Evolutionary conservation across 2,329 filamentous ascomycete species (phyloP), one percentile per base, ranked within the genome.

Genomic region (Aspergillus novoparasiticus): DNA sequence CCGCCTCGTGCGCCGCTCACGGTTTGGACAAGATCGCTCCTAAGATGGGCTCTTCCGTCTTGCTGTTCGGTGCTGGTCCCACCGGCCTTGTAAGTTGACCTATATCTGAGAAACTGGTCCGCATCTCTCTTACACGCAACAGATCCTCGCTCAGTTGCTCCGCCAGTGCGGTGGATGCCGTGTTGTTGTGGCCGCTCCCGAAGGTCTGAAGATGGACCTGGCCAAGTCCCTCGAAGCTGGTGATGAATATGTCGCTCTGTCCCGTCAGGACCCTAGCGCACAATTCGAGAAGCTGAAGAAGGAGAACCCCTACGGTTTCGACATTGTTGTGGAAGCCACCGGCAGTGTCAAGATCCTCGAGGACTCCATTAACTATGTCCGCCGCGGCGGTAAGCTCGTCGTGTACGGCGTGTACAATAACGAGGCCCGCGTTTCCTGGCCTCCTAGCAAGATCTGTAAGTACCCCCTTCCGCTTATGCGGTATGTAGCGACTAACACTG

Each of bases 321-420:
- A 92, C 68, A 87, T 91, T 66, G 88, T 90, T 28, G 84, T 90
- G 26, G 88, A 91, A 80, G 89, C 89, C 41, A 91, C 89, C 14
- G 90, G 90, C 21, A 89, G 85, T 58, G 81, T 86, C 53, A 87
- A 87, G 76, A 88, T 92, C 56, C 83, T 92, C 3, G 89, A 92
- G 73, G 85, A 89, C 70, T 82, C 88, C 32, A 90, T 92, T 75
- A 83, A 91, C 78, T 92, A 90, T 73, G 87, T 90, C 68, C 87
- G 88, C 54, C 85, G 89, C 58, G 89, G 89, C 48, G 89, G 90
- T 61, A 91, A 89, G 75, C 81, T 92, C 36, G 87, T 91, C 50
- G 88, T 90, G 64, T 92, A 91, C 68, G 89, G 88, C 56, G 90
- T 92, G 30, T 92, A 92, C 74, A 80, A 85, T 66, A 85, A 82